Conservation (phyloP, 2,329 filamentous ascomycete species). For the Colletotrichum horii region DNA sequence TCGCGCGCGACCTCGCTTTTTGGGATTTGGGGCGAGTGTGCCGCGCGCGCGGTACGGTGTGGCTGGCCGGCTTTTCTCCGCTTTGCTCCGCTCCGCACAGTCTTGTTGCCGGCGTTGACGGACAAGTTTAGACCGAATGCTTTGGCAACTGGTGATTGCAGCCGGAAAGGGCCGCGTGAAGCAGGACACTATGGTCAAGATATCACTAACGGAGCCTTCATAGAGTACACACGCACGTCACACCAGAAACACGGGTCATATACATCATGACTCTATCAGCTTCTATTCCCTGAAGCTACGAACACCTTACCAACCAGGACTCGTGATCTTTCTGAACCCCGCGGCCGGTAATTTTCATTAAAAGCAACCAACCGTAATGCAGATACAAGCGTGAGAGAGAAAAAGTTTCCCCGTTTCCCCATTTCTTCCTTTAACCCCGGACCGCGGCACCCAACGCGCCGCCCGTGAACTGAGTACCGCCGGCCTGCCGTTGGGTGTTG, state of each 20-base stretch:
- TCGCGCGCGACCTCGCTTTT: neutral
- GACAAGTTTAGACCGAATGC: neutral
- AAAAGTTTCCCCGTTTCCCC: neutral
- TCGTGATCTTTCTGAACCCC: constrained; percentile 12
- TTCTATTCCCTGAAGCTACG: constrained; percentile 26
- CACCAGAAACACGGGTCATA: neutral
- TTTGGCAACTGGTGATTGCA: neutral
- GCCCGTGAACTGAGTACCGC: constrained; percentile 81
- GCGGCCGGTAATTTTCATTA: constrained; percentile 24
- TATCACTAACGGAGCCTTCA: neutral
- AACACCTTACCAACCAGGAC: constrained; percentile 21
- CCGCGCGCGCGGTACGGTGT: neutral
- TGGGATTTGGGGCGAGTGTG: neutral
- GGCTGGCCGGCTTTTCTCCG: neutral
- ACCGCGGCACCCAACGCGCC: constrained; percentile 77
- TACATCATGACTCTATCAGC: constrained; percentile 18
- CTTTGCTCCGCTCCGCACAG: neutral
- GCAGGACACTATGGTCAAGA: neutral
- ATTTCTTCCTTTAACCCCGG: constrained; percentile 51
- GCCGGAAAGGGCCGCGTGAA: rapidly evolving
- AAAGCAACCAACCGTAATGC: constrained; percentile 25
- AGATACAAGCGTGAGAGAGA: constrained; percentile 22
- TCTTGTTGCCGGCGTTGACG: neutral
- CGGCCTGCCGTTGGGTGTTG: constrained; percentile 68
- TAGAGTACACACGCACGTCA: neutral